These are phyloP conservation scores for Periconia macrospinosa DNA, from an alignment of 2,329 filamentous ascomycete species.

Conservation along the genomic window DNA sequence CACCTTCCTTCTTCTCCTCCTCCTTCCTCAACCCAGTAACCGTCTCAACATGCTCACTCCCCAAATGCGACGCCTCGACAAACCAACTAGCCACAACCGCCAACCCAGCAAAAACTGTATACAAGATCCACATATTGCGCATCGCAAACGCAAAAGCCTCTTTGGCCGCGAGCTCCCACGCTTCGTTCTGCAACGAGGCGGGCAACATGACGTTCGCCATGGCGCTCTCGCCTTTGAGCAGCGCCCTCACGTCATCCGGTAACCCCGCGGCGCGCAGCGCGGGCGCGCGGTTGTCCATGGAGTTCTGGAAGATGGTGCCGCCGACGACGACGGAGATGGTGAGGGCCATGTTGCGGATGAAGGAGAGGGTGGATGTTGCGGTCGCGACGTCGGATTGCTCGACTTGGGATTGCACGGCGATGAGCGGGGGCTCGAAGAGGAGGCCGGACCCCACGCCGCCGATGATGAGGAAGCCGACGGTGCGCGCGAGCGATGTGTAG, in stretches of 20 bases:
- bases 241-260: conserved; percentile 49
- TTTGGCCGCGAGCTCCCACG: conserved; percentile 48
- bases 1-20: conserved; percentile 6
- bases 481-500: conserved; percentile 28
- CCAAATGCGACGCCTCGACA: conserved; percentile 44
- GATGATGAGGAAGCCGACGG: conserved; percentile 55
- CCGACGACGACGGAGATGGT: conserved; percentile 54
- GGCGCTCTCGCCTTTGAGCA: conserved; percentile 61
- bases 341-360: conserved; percentile 50
- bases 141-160: conserved; percentile 48
- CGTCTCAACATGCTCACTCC: conserved; percentile 49
- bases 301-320: conserved; percentile 56
- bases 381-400: conserved; percentile 54
- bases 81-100: conserved; percentile 43
- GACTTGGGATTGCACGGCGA: conserved; percentile 59
- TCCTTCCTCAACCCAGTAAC: conserved; percentile 48
- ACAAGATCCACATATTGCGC: conserved; percentile 54
- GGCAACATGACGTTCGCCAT: conserved; percentile 63
- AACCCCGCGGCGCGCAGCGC: conserved; percentile 52
- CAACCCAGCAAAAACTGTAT: conserved; percentile 44
- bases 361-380: conserved; percentile 56
- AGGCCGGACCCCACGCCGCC: conserved; percentile 55
- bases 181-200: conserved; percentile 48
- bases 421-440: conserved; percentile 58
- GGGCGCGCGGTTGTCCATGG: conserved; percentile 61